These are phyloP conservation scores for Nitzschia palea DNA, from an alignment of 108 stramenopile species.

Conservation along the genomic window DNA sequence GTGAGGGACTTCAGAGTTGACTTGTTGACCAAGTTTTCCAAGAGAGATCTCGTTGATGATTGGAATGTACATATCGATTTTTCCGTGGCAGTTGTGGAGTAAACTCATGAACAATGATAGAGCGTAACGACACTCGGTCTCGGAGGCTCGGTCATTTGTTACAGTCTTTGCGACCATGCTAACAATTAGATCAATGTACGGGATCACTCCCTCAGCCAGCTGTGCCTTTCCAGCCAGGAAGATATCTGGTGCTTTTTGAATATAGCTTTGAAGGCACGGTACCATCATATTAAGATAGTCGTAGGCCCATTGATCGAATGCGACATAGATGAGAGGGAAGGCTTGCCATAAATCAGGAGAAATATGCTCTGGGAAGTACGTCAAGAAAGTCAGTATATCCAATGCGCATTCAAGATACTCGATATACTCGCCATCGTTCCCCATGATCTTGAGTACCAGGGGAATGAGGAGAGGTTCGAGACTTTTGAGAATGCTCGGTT, in stretches of 20 bases:
- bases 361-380: constrained; percentile 86
- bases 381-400: constrained; percentile 92
- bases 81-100: constrained; percentile 87
- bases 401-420: constrained; percentile 94
- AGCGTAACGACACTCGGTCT: constrained; percentile 85
- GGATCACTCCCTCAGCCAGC: constrained; percentile 54
- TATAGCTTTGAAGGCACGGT: constrained; percentile 92
- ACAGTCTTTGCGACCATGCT: constrained; percentile 89
- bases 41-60: constrained; percentile 81
- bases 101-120: constrained; percentile 87
- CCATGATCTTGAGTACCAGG: constrained; percentile 81
- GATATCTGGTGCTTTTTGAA: constrained; percentile 77
- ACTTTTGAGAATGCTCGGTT: constrained; percentile 70
- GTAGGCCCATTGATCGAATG: constrained; percentile 94
- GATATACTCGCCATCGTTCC: constrained; percentile 89
- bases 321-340: constrained; percentile 89
- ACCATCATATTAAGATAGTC: constrained; percentile 95
- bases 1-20: constrained; percentile 60
- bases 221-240: constrained; percentile 65
- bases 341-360: constrained; percentile 90
- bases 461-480: constrained; percentile 93
- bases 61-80: constrained; percentile 79
- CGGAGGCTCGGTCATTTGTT: constrained; percentile 77
- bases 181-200: constrained; percentile 86
- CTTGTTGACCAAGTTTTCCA: constrained; percentile 83